phyloP scores from a whole-genome alignment of 768 basidiomycete species.

The Cystobasidium onofrii region DNA sequence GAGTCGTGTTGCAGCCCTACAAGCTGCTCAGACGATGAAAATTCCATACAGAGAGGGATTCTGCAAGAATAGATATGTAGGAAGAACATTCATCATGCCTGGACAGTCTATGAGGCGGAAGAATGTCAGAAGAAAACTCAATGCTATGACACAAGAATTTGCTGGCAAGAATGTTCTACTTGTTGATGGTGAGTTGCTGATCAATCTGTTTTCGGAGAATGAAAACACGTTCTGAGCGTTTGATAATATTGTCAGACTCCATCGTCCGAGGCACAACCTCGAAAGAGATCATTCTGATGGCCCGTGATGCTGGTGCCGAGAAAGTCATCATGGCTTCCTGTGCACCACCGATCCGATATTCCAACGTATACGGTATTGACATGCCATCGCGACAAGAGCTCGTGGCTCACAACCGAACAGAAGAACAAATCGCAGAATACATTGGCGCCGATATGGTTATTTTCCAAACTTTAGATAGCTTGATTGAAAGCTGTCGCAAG shows the following conservation, averaged over 20 bases:
- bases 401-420: constrained; percentile 70
- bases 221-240: too few species aligned
- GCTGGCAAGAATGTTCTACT: constrained; percentile 81
- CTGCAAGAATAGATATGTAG: constrained; percentile 97
- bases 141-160: constrained; percentile 98
- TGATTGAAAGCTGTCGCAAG: constrained; percentile 73
- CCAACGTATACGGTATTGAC: constrained; percentile 98
- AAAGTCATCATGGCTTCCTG: constrained; percentile 94
- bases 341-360: constrained; percentile 88
- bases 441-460: constrained; percentile 95
- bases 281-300: constrained; percentile 98
- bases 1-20: constrained; percentile 87
- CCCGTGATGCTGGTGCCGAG: constrained; percentile 94
- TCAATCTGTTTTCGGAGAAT: not conserved
- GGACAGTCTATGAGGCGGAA: constrained; percentile 78
- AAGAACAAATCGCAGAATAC: constrained; percentile 61
- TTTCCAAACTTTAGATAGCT: constrained; percentile 84
- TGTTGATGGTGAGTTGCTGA: constrained; percentile 68
- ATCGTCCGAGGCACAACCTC: constrained; percentile 98
- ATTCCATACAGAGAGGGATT: constrained; percentile 97
- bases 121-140: constrained; percentile 89
- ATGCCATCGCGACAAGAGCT: constrained; percentile 95
- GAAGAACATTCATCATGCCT: constrained; percentile 98
- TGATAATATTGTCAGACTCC: constrained; percentile 57
- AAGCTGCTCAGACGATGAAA: constrained; percentile 78